Base-by-base conservation (phyloP, 148 eudicot species). In the Salicornia ramosissima region DNA sequence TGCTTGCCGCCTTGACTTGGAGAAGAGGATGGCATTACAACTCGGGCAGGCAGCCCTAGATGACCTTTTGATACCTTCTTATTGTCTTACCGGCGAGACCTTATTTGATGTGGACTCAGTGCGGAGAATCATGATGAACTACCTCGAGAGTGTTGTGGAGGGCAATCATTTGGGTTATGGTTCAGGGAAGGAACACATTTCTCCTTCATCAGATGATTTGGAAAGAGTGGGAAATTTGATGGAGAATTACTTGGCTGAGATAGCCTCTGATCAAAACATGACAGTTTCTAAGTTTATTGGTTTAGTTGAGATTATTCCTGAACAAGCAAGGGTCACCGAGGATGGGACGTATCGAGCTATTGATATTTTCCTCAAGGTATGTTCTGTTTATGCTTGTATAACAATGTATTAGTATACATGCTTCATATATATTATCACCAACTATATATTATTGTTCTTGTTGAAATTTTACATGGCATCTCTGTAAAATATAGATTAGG, bases 281-380 rank as follows among this genome's bases (percentile, higher is more conserved):
- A 76, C 88, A 0, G 96, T 91, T 30, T 68, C 81, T 0, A 87
- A 83, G 75, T 94, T 88, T 71, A 75, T 82, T 28, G 74, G 81
- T 74, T 76, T 94, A 49, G 97, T 89, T 42, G 96, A 94, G 80
- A 58, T 83, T 28, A 78, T 94, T 40, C 99, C 99, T 40, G 91
- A 86, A 70, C 87, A 84, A 65, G 79, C 92, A 13, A 79, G 92
- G 81, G 78, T 73, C 7, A 83, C 88, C 14, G 97, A 90, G 71
- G 99, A 94, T 80, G 97, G 93, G 60, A 84, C 88, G 83, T 94
- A 94, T 65, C 83, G 89, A 81, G 89, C 97, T 65, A 82, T 89
- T 15, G 99, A 94, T 59, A 84, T 94, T 62, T 94, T 83, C 81
- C 80, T 94, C 74, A 90, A 94, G 96, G 98, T 93, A 68, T 53